Evolutionary conservation across 1,139 yeast species (phyloP).

Genomic region (Starmera stellimalicola): DNA sequence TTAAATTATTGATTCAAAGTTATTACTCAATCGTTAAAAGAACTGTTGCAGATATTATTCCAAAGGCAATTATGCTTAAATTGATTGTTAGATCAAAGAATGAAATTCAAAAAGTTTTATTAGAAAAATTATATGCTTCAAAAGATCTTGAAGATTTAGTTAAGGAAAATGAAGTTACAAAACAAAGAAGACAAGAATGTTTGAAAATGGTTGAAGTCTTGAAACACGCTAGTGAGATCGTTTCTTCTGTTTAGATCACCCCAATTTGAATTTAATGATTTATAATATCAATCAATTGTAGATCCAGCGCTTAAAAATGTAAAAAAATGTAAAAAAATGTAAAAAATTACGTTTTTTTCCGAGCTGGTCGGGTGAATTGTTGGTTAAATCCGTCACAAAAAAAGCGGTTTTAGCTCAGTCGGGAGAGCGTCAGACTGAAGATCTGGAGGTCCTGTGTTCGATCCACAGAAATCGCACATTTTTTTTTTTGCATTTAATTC

Average conservation of each 20-base stretch:
- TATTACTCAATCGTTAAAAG: slow-evolving; percentile 90
- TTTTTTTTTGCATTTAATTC: too few relatives aligned
- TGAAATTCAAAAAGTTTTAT: slow-evolving; percentile 81
- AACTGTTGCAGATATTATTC: slow-evolving; percentile 87
- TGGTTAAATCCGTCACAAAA: too few relatives aligned
- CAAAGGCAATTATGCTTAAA: slow-evolving; percentile 92
- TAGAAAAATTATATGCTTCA: slow-evolving; percentile 77
- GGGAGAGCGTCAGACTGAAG: slow-evolving; percentile 12
- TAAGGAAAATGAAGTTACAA: slow-evolving; percentile 86
- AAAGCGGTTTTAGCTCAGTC: slow-evolving; percentile 9
- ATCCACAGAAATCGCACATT: slow-evolving; percentile 61
- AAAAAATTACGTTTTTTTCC: too few relatives aligned
- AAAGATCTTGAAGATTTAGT: slow-evolving; percentile 70
- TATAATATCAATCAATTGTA: too few relatives aligned
- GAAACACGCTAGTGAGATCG: slow-evolving; percentile 84
- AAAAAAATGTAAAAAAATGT: too few relatives aligned
- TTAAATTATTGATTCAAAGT: slow-evolving; percentile 81
- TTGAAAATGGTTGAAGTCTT: slow-evolving; percentile 89
- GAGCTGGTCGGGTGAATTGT: too few relatives aligned
- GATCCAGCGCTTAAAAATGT: too few relatives aligned
- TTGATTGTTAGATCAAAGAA: slow-evolving; percentile 76
- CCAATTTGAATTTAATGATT: background rate
- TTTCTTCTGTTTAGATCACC: slow-evolving; percentile 70
- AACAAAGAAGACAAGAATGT: slow-evolving; percentile 92
- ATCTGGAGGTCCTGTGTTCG: slow-evolving; percentile 79